Base-by-base conservation (phyloP, 139 green algal genomes). In the Yamagishiella unicocca region DNA sequence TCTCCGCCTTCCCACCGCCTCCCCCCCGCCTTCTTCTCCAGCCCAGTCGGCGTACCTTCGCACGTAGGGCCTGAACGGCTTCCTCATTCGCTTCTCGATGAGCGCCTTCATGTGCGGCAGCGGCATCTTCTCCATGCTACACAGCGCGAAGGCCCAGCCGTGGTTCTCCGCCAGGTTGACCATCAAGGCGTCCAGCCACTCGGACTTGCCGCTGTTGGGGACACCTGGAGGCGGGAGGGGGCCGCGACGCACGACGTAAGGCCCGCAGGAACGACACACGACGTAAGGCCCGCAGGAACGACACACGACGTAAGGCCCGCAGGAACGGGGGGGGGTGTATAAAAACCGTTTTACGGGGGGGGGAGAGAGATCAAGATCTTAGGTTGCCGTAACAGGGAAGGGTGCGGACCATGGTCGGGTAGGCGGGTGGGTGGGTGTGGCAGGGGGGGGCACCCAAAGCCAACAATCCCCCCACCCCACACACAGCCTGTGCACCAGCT, bases 111-210 rank as follows among this genome's bases (percentile, higher is more conserved):
- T 93, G 90, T 99, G 97, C 70, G 97, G 94, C 58, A 78, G 87
- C 8, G 92, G 92, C 78, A 90, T 92, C 89, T 98, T 98, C 94
- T 98, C 96, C 91, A 98, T 94, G 42, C 90, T 95, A 89, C 96
- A 98, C 68, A 99, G 74, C 4, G 95, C 96, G 85, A 99, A 97
- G 62, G 82, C 92, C 97, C 97, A 99, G 81, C 95, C 94, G 58
- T 97, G 86, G 31, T 90, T 55, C 31, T 93, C 77, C 2, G 95
- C 90, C 61, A 99, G 92, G 91, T 99, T 99, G 77, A 92, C 92
- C 46, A 96, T 77, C 73, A 99, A 92, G 33, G 97, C 97, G 85
- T 99, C 97, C n/a, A 99, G 92, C 96, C 96, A 99, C 89, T 99
- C 97, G 72, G 85, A 95, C 92, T 99, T 99, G 80, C 97, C 97